Conservation (phyloP, 352 stramenopile genomes). For the Globisporangium middletonii region DNA sequence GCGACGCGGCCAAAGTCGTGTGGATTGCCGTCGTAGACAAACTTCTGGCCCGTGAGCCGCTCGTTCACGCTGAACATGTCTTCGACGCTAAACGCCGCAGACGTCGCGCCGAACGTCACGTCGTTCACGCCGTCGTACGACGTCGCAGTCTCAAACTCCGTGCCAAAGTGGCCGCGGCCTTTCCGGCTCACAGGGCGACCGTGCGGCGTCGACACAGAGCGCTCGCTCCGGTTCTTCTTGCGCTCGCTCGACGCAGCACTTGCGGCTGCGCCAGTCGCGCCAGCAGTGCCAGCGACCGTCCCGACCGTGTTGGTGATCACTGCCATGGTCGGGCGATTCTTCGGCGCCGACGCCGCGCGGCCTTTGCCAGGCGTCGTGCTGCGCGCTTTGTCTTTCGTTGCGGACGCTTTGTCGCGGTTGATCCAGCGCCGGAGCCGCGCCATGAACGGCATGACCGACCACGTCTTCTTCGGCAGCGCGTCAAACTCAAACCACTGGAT, state of each 20-base stretch:
- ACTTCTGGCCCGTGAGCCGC: constrained; percentile 86
- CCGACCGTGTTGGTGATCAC: constrained; percentile 25
- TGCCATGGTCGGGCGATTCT: constrained; percentile 46
- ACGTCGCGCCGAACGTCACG: constrained; percentile 79
- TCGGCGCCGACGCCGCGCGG: constrained; percentile 65
- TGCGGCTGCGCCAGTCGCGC: not conserved
- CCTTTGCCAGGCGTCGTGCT: constrained; percentile 37
- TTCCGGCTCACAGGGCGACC: constrained; percentile 32
- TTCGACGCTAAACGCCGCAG: constrained; percentile 85
- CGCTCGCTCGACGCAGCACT: constrained; percentile 7
- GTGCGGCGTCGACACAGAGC: constrained; percentile 73
- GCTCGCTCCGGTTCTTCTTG: constrained; percentile 39
- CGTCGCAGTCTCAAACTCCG: constrained; percentile 69
- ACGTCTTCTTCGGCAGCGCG: constrained; percentile 90
- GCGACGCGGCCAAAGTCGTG: constrained; percentile 84
- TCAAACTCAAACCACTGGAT: constrained; percentile 91
- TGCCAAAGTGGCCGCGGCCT: constrained; percentile 75
- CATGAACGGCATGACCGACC: constrained; percentile 93
- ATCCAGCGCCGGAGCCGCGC: constrained; percentile 88
- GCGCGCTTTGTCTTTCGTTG: constrained; percentile 38
- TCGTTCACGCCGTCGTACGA: constrained; percentile 85
- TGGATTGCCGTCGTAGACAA: constrained; percentile 94
- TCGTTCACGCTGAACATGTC: constrained; percentile 96
- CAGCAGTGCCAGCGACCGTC: constrained; percentile 1
- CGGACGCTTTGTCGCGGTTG: constrained; percentile 48